Evolutionary conservation across 257 asterid species (phyloP).

Genomic region (Solanum tarijense): DNA sequence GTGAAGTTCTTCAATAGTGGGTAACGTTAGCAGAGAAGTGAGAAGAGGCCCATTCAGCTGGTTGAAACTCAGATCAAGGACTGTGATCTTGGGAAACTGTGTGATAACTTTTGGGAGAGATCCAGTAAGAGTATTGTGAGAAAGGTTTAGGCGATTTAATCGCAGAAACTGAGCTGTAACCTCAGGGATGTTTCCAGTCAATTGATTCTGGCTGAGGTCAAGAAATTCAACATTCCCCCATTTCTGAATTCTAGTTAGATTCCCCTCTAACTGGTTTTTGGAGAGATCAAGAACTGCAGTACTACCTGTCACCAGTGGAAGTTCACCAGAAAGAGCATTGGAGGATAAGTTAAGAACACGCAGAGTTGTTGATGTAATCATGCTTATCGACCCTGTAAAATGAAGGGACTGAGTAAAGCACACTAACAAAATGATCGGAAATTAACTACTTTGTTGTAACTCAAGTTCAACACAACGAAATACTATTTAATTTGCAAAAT

Average conservation of each 20-base stretch:
- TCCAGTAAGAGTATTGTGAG: conserved; percentile 55
- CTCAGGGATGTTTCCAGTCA: conserved; percentile 68
- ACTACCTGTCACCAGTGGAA: conserved; percentile 73
- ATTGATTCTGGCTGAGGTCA: conserved; percentile 73
- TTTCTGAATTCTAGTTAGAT: conserved; percentile 49
- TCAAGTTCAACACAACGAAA: neutral
- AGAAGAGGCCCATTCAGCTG: conserved; percentile 63
- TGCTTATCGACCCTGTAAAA: conserved; percentile 55
- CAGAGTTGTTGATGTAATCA: conserved; percentile 80
- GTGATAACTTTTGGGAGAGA: conserved; percentile 60
- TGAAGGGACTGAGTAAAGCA: neutral
- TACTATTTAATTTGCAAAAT: neutral
- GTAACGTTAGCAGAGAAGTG: conserved; percentile 40
- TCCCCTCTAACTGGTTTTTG: conserved; percentile 64
- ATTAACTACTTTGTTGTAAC: neutral
- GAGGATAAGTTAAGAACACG: conserved; percentile 69
- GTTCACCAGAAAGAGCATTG: conserved; percentile 76
- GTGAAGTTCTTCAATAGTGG: conserved; percentile 67
- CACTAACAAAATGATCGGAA: neutral
- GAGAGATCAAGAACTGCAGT: conserved; percentile 67
- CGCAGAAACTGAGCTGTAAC: conserved; percentile 84
- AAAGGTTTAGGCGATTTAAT: conserved; percentile 60
- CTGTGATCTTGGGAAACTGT: conserved; percentile 55
- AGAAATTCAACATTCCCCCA: conserved; percentile 84
- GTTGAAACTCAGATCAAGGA: conserved; percentile 86